phyloP scores from a whole-genome alignment of 495 filamentous ascomycete genomes.

The Podospora tetraspora region DNA sequence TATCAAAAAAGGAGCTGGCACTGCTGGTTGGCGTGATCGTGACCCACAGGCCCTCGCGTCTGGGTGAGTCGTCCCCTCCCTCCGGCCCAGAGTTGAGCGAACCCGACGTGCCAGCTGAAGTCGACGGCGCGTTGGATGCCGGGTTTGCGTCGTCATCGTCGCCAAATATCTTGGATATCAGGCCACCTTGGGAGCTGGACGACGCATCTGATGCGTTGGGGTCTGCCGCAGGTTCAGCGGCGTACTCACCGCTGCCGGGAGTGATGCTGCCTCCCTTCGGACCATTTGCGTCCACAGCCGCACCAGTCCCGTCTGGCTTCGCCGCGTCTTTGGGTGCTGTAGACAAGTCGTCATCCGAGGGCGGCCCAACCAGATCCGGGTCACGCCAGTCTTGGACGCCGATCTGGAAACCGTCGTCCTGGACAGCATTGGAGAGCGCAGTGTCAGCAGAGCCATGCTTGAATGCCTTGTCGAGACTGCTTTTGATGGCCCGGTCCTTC shows the following conservation, averaged over 20 bases:
- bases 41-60: slow-evolving; percentile 88
- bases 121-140: slow-evolving; percentile 17
- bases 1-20: slow-evolving; percentile 94
- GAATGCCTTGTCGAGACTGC: slow-evolving; percentile 32
- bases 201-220: slow-evolving; percentile 18
- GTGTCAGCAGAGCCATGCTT: slow-evolving; percentile 23
- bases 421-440: slow-evolving; percentile 17
- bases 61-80: slow-evolving; percentile 25
- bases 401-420: slow-evolving; percentile 75
- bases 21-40: slow-evolving; percentile 87
- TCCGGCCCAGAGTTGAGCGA: slow-evolving; percentile 19
- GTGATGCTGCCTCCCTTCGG: slow-evolving; percentile 66
- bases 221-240: slow-evolving; percentile 24
- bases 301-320: slow-evolving; percentile 10
- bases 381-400: slow-evolving; percentile 92
- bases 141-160: slow-evolving; percentile 37
- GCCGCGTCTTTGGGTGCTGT: slow-evolving; percentile 21
- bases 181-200: slow-evolving; percentile 23
- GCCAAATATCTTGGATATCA: slow-evolving; percentile 45
- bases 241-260: slow-evolving; percentile 74
- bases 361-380: slow-evolving; percentile 59
- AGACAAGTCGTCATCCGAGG: slow-evolving; percentile 17
- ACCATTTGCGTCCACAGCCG: slow-evolving; percentile 27
- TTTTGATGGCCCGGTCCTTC: slow-evolving; percentile 35
- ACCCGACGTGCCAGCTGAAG: slow-evolving; percentile 4